Percentiles rank a stretch among this genome's conserved stretches.
Conservation (phyloP, 495 filamentous ascomycete genomes). For the Xylaria acuta region DNA sequence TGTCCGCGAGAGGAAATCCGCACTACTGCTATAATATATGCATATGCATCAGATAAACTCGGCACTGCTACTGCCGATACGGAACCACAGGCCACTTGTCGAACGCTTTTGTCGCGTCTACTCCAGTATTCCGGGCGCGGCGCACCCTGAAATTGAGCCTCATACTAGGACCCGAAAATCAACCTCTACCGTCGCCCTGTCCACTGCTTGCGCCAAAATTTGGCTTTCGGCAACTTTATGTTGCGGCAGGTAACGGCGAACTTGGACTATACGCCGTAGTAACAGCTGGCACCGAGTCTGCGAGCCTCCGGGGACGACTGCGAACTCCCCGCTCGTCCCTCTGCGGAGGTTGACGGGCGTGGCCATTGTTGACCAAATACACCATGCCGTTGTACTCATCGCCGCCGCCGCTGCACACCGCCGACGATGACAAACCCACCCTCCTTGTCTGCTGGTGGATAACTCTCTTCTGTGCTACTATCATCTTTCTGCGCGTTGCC, state of each 20-base stretch:
- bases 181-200: background rate
- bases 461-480: constrained; percentile 77
- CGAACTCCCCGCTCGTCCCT: constrained; percentile 60
- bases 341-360: constrained; percentile 67
- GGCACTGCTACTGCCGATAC: constrained; percentile 30
- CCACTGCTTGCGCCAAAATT: background rate
- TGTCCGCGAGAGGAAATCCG: constrained; percentile 5
- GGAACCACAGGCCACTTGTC: constrained; percentile 32
- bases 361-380: constrained; percentile 38
- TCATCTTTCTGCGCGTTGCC: constrained; percentile 76
- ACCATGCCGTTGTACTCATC: constrained; percentile 61
- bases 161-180: background rate
- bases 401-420: constrained; percentile 63
- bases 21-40: constrained; percentile 11
- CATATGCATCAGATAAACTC: constrained; percentile 37
- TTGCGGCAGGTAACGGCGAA: constrained; percentile 20
- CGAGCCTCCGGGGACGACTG: constrained; percentile 32
- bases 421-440: constrained; percentile 71
- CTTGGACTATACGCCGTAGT: constrained; percentile 17
- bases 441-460: constrained; percentile 96
- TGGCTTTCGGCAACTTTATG: constrained; percentile 29
- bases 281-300: constrained; percentile 24
- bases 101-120: constrained; percentile 25
- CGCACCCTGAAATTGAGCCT: background rate
- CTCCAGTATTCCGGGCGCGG: constrained; percentile 21